Evolutionary conservation across 805 yeast species (phyloP), one percentile per base, ranked within the genome.

Genomic region (Wickerhamomyces ciferrii): DNA sequence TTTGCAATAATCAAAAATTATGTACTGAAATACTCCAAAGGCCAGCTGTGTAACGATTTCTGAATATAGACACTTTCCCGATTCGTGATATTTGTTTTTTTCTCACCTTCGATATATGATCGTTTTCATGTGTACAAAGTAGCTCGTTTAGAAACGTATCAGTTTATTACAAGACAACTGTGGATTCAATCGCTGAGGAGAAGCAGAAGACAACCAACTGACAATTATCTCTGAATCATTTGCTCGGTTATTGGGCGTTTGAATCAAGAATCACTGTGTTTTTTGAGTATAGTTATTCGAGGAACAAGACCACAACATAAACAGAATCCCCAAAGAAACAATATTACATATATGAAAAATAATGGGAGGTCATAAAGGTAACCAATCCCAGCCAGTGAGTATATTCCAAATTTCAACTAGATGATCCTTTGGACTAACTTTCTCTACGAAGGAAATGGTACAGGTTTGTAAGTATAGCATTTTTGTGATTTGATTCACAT

Each of bases 391-490:
- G 21, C 56, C 58, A 40, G 60, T 54, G 34, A 32, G 60, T 51
- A 15, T 17, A n/a, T n/a, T n/a, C n/a, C n/a, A n/a, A n/a, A n/a
- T n/a, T n/a, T n/a, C n/a, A n/a, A n/a, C n/a, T n/a, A n/a, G 2
- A 17, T 23, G 7, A 2, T 13, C 34, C 31, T 18, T 18, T 20
- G 4, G 4, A 14, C 14, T 24, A n/a, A n/a, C n/a, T n/a, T n/a
- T n/a, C 14, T 39, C 45, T 14, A 19, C 34, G 9, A 52, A 69
- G 71, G 75, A 71, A 54, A 71, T 71, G 75, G 61, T 60, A 9
- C 67, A 62, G 49, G 60, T 62, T 27, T 56, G 67, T 62, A 55
- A 24, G 64, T 24, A 15, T 27, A 31, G n/a, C 34, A 5, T 14
- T 27, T 27, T 10, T 15, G 25, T 14, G 25, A 34, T 20, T 15